Evolutionary conservation across 129 eudicot species (phyloP), one percentile per base, ranked within the genome.

Genomic region (Tagetes patula): DNA sequence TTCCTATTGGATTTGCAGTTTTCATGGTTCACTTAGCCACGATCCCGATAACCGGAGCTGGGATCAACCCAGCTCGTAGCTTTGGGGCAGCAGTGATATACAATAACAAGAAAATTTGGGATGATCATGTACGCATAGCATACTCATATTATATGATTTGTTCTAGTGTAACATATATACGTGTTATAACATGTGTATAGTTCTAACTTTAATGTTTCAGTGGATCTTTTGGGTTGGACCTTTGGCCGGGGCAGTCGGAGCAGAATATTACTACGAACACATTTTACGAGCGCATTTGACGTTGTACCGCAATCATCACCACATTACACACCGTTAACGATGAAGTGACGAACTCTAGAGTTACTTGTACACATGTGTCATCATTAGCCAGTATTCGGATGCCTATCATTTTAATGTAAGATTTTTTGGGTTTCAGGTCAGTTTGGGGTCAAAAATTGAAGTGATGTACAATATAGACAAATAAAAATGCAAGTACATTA

Each of bases 11-110:
- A 30, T 88, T 88, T 39, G 85, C 88, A 0, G 91, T 88, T 75
- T 88, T 88, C 79, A 85, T 88, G 88, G 88, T 88, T 74, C 91
- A 85, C 84, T 74, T 88, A 78, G 95, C 95, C 68, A 88, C 91
- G 10, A 88, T 88, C 75, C 91, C 90, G 2, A 74, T 88, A 31
- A 85, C 95, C 1, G 88, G 88, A 36, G 85, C 87, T 1, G 90
- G 90, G 8, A 88, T 88, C 67, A 88, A 88, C 86, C 95, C 87
- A 14, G 90, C 95, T 39, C 75, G 89, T 42, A 88, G 91, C 69
- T 82, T 88, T 3, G 96, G 96, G 45, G 87, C 95, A 0, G 85
- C 90, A 3, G 88, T 88, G 60, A 84, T 88, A 38, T 88, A 71
- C 47, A 75, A 77, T 73, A 75, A 74, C 30, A 74, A 83, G 8